Evolutionary conservation across 2,329 filamentous ascomycete genomes (phyloP).

Genomic region (Alternaria infectoria): DNA sequence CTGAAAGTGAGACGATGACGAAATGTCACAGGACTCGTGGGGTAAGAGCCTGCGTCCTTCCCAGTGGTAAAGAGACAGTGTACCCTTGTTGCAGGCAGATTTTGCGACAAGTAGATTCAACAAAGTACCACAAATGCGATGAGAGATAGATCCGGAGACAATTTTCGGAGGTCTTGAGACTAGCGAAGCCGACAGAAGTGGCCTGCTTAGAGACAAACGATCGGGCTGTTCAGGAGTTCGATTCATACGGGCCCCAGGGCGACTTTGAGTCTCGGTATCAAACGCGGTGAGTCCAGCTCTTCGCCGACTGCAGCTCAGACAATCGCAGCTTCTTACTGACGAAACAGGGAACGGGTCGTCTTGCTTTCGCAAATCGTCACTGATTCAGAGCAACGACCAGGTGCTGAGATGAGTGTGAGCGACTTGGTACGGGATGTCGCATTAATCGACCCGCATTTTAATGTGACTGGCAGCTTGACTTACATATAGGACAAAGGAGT

Average conservation of each 20-base stretch:
- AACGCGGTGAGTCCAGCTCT: constrained; percentile 34
- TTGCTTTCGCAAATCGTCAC: constrained; percentile 31
- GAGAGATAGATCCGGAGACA: constrained; percentile 29
- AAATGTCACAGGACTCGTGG: constrained; percentile 23
- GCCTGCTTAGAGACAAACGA: constrained; percentile 43
- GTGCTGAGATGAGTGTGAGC: constrained; percentile 45
- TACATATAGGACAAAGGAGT: constrained; percentile 47
- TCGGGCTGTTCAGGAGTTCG: constrained; percentile 39
- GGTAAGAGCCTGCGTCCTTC: constrained; percentile 17
- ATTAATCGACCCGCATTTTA: constrained; percentile 39
- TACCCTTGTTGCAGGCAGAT: constrained; percentile 26
- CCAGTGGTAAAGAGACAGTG: constrained; percentile 27
- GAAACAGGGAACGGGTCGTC: constrained; percentile 40
- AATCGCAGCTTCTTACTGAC: constrained; percentile 36
- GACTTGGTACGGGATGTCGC: constrained; percentile 39
- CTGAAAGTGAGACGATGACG: constrained; percentile 16
- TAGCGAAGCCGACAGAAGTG: constrained; percentile 32
- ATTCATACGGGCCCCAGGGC: constrained; percentile 48
- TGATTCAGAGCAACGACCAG: constrained; percentile 48
- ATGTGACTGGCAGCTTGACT: constrained; percentile 41
- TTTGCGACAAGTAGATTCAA: constrained; percentile 30
- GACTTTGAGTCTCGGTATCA: constrained; percentile 45
- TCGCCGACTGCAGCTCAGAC: constrained; percentile 35
- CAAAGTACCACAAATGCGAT: constrained; percentile 23
- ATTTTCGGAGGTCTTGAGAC: constrained; percentile 40